phyloP scores from a whole-genome alignment of 2,329 filamentous ascomycete genomes.

The Beauveria australis region DNA sequence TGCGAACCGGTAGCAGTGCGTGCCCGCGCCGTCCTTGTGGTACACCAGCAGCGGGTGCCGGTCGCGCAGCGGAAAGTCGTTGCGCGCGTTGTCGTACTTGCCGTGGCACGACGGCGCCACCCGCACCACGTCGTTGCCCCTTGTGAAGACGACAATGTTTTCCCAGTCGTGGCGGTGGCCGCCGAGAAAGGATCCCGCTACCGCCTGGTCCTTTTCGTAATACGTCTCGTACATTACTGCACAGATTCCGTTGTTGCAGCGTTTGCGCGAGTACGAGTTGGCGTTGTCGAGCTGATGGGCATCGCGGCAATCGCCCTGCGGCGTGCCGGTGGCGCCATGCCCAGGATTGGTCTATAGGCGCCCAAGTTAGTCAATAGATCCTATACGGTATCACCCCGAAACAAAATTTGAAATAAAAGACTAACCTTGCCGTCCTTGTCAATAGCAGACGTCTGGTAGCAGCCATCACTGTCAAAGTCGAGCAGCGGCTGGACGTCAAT shows the following conservation, averaged over 20 bases:
- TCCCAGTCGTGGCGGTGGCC: slow-evolving; percentile 37
- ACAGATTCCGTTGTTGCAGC: slow-evolving; percentile 26
- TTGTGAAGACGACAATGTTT: slow-evolving; percentile 27
- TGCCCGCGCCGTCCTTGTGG: slow-evolving; percentile 22
- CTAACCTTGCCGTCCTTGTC: slow-evolving; percentile 23
- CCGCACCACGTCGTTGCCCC: slow-evolving; percentile 18
- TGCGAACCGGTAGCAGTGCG: slow-evolving; percentile 25
- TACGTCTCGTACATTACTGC: slow-evolving; percentile 30
- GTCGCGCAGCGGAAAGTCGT: slow-evolving; percentile 17
- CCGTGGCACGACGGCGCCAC: slow-evolving; percentile 23
- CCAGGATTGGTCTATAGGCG: slow-evolving; percentile 19
- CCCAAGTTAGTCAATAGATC: background rate
- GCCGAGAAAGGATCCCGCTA: slow-evolving; percentile 20
- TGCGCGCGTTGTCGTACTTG: slow-evolving; percentile 17
- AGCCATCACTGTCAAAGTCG: slow-evolving; percentile 32
- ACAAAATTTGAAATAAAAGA: background rate
- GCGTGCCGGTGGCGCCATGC: slow-evolving; percentile 20
- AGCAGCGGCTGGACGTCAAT: slow-evolving; percentile 28
- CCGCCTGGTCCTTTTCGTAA: slow-evolving; percentile 36
- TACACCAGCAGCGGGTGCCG: slow-evolving; percentile 19
- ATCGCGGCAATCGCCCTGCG: slow-evolving; percentile 23
- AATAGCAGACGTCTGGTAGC: slow-evolving; percentile 40
- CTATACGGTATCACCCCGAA: background rate
- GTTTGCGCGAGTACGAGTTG: slow-evolving; percentile 24
- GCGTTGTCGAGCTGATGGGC: slow-evolving; percentile 22